Base-by-base conservation (phyloP, 805 yeast genomes). In the Saccharomycopsis amapae region DNA sequence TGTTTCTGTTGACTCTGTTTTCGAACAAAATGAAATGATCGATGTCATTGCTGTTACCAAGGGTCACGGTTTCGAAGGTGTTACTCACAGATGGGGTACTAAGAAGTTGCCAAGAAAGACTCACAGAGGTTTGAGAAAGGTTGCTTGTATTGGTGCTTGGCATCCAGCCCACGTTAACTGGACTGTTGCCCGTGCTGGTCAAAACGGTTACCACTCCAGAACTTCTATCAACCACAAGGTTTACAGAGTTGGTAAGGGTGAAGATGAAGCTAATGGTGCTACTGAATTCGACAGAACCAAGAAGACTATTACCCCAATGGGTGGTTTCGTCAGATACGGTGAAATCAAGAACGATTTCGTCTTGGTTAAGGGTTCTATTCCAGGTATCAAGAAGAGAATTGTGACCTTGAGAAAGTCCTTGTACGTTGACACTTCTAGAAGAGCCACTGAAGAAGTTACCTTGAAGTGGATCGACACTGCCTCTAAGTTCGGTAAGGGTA, bases 61-160 rank as follows among this genome's bases (percentile, higher is more conserved):
- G 82, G 99, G 99, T 93, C 96, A 93, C 81, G 99, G 99, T 82
- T 89, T 85, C 87, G 98, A 93, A 78, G 99, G 99, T 89, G 97
- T 90, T 67, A 93, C 99, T 79, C 96, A 89, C 88, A 87, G 99
- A 86, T 93, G 97, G 97, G 99, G 99, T 72, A 93, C 98, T 85
- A 94, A 89, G 89, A 89, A 85, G 82, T 80, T 93, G 64, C 98
- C 99, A 77, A 88, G 99, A 81, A 93, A 93, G 95, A 93, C 99
- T 73, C 99, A 93, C 77, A 89, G 97, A 85, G 99, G 99, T 90
- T 79, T 90, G 72, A 88, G 99, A 84, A 93, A 93, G 87, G 99
- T 93, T 76, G 99, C 98, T 69, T 93, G 99, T 87, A 93, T 93
- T 68, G 99, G 99, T 83, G 97, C 99, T 71, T 93, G 99, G 99